phyloP scores from a whole-genome alignment of 108 stramenopile genomes.

The Fragilaria crotonensis region DNA sequence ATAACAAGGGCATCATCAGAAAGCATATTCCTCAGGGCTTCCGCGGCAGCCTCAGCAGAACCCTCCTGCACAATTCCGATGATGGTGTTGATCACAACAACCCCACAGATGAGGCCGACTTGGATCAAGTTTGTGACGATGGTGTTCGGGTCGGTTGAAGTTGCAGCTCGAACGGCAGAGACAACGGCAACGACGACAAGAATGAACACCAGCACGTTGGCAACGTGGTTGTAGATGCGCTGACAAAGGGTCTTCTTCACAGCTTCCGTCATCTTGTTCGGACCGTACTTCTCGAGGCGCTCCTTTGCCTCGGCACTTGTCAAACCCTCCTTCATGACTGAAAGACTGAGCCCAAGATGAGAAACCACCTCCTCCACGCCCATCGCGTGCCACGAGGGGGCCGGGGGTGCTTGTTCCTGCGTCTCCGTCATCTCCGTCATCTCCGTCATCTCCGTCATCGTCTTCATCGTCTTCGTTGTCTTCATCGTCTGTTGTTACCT shows the following conservation, averaged over 20 bases:
- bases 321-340: conserved; percentile 43
- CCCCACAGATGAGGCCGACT: conserved; percentile 55
- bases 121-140: conserved; percentile 56
- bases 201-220: conserved; percentile 72
- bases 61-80: conserved; percentile 82
- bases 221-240: conserved; percentile 74
- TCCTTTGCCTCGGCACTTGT: conserved; percentile 42
- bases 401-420: conserved; percentile 3
- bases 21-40: conserved; percentile 76
- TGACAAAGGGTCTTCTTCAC: conserved; percentile 57
- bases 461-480: too few species aligned
- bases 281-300: conserved; percentile 55
- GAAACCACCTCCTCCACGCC: conserved; percentile 32
- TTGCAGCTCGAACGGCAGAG: conserved; percentile 44
- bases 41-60: conserved; percentile 71
- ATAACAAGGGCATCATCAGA: conserved; percentile 61
- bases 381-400: conserved; percentile 53
- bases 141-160: conserved; percentile 16
- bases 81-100: conserved; percentile 63
- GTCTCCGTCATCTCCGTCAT: too few species aligned
- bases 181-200: conserved; percentile 67
- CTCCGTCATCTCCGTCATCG: too few species aligned
- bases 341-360: conserved; percentile 27
- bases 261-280: conserved; percentile 68
- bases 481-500: too few species aligned